Percentiles rank a stretch among this genome's conserved stretches.
These are phyloP conservation scores for Macrophomina phaseolina DNA, from an alignment of 2,329 filamentous ascomycete species.

Conservation along the genomic window DNA sequence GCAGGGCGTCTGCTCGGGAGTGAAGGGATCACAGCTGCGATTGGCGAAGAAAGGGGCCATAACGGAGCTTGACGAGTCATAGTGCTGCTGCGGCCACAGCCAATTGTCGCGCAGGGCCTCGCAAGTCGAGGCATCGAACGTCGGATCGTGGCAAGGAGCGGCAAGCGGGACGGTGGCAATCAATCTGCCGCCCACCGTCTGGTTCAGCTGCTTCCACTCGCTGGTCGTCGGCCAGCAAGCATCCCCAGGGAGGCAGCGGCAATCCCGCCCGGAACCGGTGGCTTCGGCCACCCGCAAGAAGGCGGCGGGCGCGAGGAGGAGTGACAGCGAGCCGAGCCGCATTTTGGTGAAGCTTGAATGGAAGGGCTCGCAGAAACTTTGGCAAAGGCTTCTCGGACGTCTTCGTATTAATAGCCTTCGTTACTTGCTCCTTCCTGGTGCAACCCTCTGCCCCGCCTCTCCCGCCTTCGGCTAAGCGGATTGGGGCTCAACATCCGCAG, in stretches of 20 bases:
- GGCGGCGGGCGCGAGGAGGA: not conserved
- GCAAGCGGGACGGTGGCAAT: slow-evolving; percentile 52
- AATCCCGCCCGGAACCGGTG: slow-evolving; percentile 32
- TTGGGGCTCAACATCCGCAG: not conserved
- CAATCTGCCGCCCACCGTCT: slow-evolving; percentile 51
- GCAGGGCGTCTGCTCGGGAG: not conserved
- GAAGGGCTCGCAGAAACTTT: not conserved
- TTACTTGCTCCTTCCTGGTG: not conserved
- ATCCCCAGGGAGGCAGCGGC: slow-evolving; percentile 57
- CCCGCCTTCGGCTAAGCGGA: not conserved
- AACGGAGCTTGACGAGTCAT: slow-evolving; percentile 25
- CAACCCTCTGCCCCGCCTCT: not conserved
- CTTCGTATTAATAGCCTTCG: not conserved
- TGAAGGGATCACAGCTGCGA: slow-evolving; percentile 29
- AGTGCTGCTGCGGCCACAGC: slow-evolving; percentile 31
- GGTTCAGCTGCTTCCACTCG: slow-evolving; percentile 56
- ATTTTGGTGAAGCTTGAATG: not conserved
- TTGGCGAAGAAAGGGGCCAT: slow-evolving; percentile 17
- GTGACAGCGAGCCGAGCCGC: not conserved
- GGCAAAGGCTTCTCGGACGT: not conserved
- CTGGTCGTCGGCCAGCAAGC: slow-evolving; percentile 55
- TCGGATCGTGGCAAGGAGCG: slow-evolving; percentile 52
- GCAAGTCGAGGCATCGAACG: slow-evolving; percentile 36
- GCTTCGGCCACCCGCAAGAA: not conserved
- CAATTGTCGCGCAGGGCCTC: slow-evolving; percentile 37